These are phyloP conservation scores for Penicillium psychrofluorescens DNA, from an alignment of 495 filamentous ascomycete species.

Conservation along the genomic window DNA sequence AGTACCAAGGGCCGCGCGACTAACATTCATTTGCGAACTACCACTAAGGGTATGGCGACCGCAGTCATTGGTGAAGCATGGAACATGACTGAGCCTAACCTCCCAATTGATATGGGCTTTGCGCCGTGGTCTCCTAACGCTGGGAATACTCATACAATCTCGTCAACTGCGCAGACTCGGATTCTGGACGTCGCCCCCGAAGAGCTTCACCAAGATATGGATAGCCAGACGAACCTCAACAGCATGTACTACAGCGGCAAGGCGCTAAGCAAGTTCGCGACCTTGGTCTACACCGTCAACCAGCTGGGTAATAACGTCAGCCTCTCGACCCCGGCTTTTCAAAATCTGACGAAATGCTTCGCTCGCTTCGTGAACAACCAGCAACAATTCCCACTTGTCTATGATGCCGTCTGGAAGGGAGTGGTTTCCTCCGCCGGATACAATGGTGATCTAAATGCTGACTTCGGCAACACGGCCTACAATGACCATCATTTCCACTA, in stretches of 20 bases:
- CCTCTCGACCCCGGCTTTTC: slow-evolving; percentile 54
- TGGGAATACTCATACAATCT: slow-evolving; percentile 46
- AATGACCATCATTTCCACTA: slow-evolving; percentile 98
- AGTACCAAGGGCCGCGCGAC: slow-evolving; percentile 49
- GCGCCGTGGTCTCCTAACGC: slow-evolving; percentile 60
- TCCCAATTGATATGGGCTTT: slow-evolving; percentile 69
- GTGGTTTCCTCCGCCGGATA: slow-evolving; percentile 78
- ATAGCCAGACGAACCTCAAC: slow-evolving; percentile 62
- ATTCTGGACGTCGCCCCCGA: slow-evolving; percentile 51
- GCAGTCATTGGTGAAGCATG: slow-evolving; percentile 70
- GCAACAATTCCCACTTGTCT: slow-evolving; percentile 72
- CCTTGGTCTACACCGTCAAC: slow-evolving; percentile 59
- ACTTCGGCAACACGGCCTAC: slow-evolving; percentile 82
- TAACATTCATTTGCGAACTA: slow-evolving; percentile 61
- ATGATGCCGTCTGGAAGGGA: slow-evolving; percentile 79
- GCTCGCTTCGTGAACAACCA: slow-evolving; percentile 67
- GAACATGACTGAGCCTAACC: slow-evolving; percentile 66
- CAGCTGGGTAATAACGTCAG: slow-evolving; percentile 54
- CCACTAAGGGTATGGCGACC: slow-evolving; percentile 75
- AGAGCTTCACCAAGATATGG: slow-evolving; percentile 69
- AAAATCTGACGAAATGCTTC: slow-evolving; percentile 67
- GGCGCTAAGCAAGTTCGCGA: slow-evolving; percentile 82
- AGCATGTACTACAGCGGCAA: slow-evolving; percentile 97
- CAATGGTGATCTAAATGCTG: slow-evolving; percentile 58
- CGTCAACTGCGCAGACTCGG: slow-evolving; percentile 38